Percentiles rank a stretch among this genome's conserved stretches.
Evolutionary conservation across 1,139 yeast species (phyloP).

Genomic region (Schizosaccharomyces versatilis): DNA sequence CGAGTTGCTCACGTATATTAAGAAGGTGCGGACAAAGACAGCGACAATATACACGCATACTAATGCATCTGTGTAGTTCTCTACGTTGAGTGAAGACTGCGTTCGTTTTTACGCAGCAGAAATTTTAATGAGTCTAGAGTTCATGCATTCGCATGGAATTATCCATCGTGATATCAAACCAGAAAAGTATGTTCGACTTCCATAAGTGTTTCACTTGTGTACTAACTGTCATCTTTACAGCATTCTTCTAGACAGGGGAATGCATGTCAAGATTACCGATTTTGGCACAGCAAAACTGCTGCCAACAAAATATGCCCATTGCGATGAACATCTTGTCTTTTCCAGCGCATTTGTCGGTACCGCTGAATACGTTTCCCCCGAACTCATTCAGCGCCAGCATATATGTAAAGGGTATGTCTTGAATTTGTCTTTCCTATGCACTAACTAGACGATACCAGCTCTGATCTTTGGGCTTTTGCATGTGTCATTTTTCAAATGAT

Average conservation of each 20-base stretch:
- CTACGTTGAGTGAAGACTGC: slow-evolving; percentile 60
- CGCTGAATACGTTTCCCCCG: slow-evolving; percentile 82
- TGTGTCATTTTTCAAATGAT: slow-evolving; percentile 83
- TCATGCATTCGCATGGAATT: slow-evolving; percentile 64
- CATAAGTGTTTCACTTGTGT: neutral
- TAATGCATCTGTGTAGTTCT: neutral
- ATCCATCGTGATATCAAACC: slow-evolving; percentile 92
- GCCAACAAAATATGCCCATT: neutral
- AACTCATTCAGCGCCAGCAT: slow-evolving; percentile 55
- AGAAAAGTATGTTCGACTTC: slow-evolving; percentile 29
- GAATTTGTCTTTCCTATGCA: no score
- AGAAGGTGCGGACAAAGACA: slow-evolving; percentile 21
- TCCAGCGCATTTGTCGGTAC: slow-evolving; percentile 80
- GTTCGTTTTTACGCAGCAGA: slow-evolving; percentile 56
- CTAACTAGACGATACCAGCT: slow-evolving; percentile 13
- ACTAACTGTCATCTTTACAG: neutral
- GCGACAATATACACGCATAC: neutral
- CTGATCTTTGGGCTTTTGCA: slow-evolving; percentile 94
- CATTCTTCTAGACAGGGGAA: slow-evolving; percentile 42
- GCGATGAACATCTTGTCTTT: neutral
- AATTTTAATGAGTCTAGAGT: slow-evolving; percentile 64
- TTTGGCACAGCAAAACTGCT: slow-evolving; percentile 72
- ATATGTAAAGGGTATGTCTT: slow-evolving; percentile 41
- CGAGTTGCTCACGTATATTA: slow-evolving; percentile 58
- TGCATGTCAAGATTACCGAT: slow-evolving; percentile 74